A percentile compares a stretch with the other conserved stretches of the same genome.
These are phyloP conservation scores for Borovskyia barvae DNA, from an alignment of 208 protist genomes.

Conservation along the genomic window DNA sequence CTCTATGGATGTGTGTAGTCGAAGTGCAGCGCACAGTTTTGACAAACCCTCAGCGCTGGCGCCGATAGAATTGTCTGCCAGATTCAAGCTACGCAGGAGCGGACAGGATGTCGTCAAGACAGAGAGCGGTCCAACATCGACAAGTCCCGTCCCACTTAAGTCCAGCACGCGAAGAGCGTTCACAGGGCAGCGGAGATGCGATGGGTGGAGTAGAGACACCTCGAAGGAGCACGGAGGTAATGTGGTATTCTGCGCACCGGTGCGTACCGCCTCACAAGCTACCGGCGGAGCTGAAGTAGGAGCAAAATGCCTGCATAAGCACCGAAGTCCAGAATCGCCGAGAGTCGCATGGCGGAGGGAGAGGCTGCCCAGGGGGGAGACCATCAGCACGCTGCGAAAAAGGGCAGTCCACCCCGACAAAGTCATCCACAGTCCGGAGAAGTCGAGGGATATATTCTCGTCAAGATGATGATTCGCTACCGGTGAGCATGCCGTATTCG, in stretches of 20 bases:
- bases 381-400: conserved; percentile 6
- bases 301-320: conserved; percentile 1
- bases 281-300: too few species aligned
- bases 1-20: conserved; percentile 31
- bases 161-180: conserved; percentile 11
- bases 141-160: conserved; percentile 26
- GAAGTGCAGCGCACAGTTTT: conserved; percentile 30
- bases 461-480: too few species aligned
- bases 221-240: too few species aligned
- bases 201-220: background rate
- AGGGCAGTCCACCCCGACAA: conserved; percentile 15
- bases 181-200: background rate
- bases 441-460: conserved; percentile 10
- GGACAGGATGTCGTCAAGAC: conserved; percentile 24
- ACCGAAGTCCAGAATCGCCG: conserved; percentile 20
- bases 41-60: conserved; percentile 17
- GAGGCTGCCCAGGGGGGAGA: conserved; percentile 8
- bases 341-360: conserved; percentile 11
- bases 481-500: background rate
- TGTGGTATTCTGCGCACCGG: too few species aligned
- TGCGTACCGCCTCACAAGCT: too few species aligned
- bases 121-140: conserved; percentile 34
- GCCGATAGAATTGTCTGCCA: conserved; percentile 55
- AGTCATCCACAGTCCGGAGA: conserved; percentile 11
- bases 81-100: conserved; percentile 27